Percentiles rank a stretch among this genome's conserved stretches.
phyloP scores from a whole-genome alignment of 129 eudicot species.

The Lactuca saligna region DNA sequence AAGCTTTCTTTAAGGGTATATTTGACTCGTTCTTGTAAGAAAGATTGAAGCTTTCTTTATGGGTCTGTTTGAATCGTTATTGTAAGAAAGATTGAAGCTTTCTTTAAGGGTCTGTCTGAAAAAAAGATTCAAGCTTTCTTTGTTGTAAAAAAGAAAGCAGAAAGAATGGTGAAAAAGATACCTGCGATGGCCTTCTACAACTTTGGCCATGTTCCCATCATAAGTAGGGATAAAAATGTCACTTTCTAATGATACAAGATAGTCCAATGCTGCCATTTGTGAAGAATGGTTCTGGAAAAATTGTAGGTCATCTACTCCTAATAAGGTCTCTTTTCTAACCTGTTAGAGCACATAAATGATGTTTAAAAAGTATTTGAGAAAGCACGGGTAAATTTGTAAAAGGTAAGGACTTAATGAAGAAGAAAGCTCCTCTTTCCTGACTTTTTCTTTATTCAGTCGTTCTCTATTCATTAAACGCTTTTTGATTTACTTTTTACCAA shows the following conservation, averaged over 20 bases:
- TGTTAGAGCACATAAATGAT: constrained; percentile 30
- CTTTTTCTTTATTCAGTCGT: not conserved
- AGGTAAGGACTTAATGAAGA: not conserved
- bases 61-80: not conserved
- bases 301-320: constrained; percentile 67
- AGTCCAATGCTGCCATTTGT: constrained; percentile 95
- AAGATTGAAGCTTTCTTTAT: not conserved
- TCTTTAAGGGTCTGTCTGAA: too few relatives aligned
- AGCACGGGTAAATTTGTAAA: not conserved
- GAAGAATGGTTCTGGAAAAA: constrained; percentile 88
- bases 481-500: too few relatives aligned
- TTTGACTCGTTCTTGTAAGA: not conserved
- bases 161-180: constrained; percentile 11
- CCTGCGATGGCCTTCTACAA: constrained; percentile 98
- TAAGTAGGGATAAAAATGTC: constrained; percentile 91
- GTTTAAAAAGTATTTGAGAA: not conserved
- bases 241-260: constrained; percentile 90
- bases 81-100: too few relatives aligned
- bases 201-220: constrained; percentile 98
- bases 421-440: not conserved
- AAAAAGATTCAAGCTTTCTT: not conserved
- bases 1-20: not conserved
- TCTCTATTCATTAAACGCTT: not conserved
- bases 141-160: not conserved
- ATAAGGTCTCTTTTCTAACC: constrained; percentile 90